Evolutionary conservation across 306 rosid species (phyloP), one percentile per base, ranked within the genome.

Genomic region (Medicago ruthenica): DNA sequence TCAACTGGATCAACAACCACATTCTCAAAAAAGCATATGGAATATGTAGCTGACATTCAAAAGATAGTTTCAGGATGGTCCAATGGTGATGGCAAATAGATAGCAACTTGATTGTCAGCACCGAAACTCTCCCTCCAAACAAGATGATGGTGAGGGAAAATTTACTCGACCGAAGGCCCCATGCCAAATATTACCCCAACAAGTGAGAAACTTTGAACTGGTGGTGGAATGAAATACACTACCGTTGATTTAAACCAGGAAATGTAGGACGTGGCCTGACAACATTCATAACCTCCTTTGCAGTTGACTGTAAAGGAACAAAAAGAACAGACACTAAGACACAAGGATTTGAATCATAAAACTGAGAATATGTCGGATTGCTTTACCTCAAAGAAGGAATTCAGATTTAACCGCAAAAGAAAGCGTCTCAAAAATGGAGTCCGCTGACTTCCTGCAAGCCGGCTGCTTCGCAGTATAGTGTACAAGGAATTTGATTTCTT

Each of bases 401-500:
- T 93, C 74, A 91, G 85, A 81, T 93, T 93, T 81, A 93, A 79
- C 51, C 97, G 96, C 91, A 89, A 81, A 40, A 95, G 92, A 81
- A 95, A 95, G 21, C 97, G 97, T 75, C 98, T 83, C 65, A 95
- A 82, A 83, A 90, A 95, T 22, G 98, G 98, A 71, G 98, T 97
- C 9, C 93, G 85, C 76, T 95, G 97, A 84, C 97, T 95, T 79
- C 98, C 98, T 16, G 93, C 97, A 76, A 95, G 97, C 87, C 98
- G 91, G 83, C 97, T 92, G 78, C 98, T 95, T 58, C 96, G 92
- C 85, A 95, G 80, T 84, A 95, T 95, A 4, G 98, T 95, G 92
- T 92, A 95, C 55, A 92, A 76, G 62, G 98, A 95, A 85, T 95
- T 95, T 34, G 98, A 95, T 84, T 95, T 95, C 92, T 95, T 95